Conservation (phyloP, 768 basidiomycete species). For the Grammothele lineata region DNA sequence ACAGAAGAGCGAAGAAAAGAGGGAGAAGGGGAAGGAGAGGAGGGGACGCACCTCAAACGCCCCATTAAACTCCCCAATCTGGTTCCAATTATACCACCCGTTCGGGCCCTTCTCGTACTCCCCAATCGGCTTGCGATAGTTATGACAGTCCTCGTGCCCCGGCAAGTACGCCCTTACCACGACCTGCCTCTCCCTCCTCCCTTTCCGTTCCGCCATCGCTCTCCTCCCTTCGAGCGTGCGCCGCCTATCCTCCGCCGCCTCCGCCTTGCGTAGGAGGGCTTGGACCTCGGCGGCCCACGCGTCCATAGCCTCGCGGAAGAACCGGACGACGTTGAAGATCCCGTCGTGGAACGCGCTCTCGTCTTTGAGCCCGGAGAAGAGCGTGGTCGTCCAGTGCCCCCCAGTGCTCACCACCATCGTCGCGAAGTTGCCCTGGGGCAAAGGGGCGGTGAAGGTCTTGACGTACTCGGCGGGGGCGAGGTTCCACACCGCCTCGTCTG, state of each 20-base stretch:
- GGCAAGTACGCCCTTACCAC: constrained; percentile 58
- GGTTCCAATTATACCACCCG: constrained; percentile 64
- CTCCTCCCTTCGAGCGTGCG: constrained; percentile 5
- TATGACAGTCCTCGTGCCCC: constrained; percentile 63
- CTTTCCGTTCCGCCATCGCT: constrained; percentile 15
- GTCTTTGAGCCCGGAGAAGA: constrained; percentile 42
- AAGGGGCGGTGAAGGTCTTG: constrained; percentile 39
- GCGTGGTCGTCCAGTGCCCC: constrained; percentile 64
- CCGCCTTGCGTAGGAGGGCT: constrained; percentile 34
- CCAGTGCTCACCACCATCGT: constrained; percentile 62
- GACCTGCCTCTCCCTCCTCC: constrained; percentile 33
- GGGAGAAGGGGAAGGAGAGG: not conserved
- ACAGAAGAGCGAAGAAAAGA: too few relatives aligned
- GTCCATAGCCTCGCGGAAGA: constrained; percentile 56
- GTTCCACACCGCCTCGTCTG: constrained; percentile 52
- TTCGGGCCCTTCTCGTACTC: constrained; percentile 39
- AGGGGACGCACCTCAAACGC: constrained; percentile 46
- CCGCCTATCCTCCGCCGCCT: constrained; percentile 18
- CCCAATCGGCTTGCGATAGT: constrained; percentile 41
- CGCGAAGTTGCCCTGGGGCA: constrained; percentile 50
- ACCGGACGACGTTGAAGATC: constrained; percentile 48
- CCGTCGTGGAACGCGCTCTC: constrained; percentile 38
- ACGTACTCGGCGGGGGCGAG: constrained; percentile 51
- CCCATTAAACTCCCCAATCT: constrained; percentile 54
- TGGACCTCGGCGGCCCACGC: constrained; percentile 54